Conservation (phyloP, 2,329 filamentous ascomycete genomes). For the Aspergillus sp. region DNA sequence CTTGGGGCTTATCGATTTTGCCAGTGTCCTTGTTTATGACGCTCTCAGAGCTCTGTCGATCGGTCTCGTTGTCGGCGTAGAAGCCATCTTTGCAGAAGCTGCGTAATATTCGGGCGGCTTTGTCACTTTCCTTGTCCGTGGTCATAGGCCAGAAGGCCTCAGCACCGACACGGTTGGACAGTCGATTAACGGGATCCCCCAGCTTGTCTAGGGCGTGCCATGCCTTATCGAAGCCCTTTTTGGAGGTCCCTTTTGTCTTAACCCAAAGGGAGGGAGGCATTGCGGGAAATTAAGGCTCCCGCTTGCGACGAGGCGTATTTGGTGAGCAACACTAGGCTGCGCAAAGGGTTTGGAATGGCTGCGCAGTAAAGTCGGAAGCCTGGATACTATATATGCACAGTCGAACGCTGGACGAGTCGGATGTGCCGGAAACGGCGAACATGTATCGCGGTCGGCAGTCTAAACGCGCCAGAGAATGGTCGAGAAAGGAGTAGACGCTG, state of each 20-base stretch:
- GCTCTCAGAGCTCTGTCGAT: conserved; percentile 37
- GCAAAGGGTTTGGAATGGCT: not conserved
- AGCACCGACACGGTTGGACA: conserved; percentile 77
- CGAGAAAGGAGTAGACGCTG: conserved; percentile 2
- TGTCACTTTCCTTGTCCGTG: conserved; percentile 86
- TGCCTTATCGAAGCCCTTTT: conserved; percentile 72
- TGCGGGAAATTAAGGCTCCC: conserved; percentile 11
- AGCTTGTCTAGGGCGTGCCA: conserved; percentile 68
- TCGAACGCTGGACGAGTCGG: not conserved
- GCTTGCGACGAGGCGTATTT: not conserved
- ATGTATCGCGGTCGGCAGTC: conserved; percentile 12
- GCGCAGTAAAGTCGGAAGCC: not conserved
- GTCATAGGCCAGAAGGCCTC: conserved; percentile 85
- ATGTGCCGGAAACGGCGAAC: conserved; percentile 18
- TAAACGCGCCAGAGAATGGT: conserved; percentile 17
- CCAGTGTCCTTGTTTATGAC: conserved; percentile 30
- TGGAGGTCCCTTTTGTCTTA: conserved; percentile 52
- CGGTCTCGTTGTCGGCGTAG: conserved; percentile 59
- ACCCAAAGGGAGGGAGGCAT: conserved; percentile 57
- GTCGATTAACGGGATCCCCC: conserved; percentile 73
- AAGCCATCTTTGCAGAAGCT: conserved; percentile 85
- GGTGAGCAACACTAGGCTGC: not conserved
- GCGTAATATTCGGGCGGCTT: conserved; percentile 82
- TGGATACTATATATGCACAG: conserved; percentile 13
- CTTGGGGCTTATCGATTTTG: conserved; percentile 54